Evolutionary conservation across 2,329 filamentous ascomycete genomes (phyloP).

Genomic region (Monosporascus sp.): DNA sequence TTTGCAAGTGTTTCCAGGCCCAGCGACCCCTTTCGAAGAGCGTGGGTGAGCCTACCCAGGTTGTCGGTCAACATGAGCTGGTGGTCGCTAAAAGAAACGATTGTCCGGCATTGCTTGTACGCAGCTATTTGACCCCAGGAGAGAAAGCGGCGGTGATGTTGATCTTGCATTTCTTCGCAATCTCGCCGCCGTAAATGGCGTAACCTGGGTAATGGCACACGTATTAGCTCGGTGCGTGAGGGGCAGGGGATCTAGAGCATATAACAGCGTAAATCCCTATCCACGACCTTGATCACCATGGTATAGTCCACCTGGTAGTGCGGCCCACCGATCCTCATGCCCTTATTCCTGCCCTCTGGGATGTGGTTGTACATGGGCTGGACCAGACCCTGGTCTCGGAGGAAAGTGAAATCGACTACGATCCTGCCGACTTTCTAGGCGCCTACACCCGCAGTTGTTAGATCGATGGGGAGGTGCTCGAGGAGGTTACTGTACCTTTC

Average conservation of each 20-base stretch:
- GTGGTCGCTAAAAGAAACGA: not conserved
- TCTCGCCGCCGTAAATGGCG: slow-evolving; percentile 7
- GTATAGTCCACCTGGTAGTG: slow-evolving; percentile 18
- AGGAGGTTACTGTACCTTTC: too few relatives aligned
- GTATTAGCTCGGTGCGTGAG: not conserved
- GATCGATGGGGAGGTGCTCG: too few relatives aligned
- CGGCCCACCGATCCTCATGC: slow-evolving; percentile 1
- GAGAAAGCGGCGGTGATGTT: slow-evolving; percentile 8
- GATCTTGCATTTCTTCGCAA: slow-evolving; percentile 5
- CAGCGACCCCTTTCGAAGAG: too few relatives aligned
- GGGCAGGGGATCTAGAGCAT: not conserved
- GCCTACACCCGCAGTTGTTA: slow-evolving; percentile 2
- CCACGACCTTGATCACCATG: slow-evolving; percentile 19
- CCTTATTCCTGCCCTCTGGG: not conserved
- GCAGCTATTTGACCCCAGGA: slow-evolving; percentile 9
- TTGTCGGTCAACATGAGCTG: too few relatives aligned
- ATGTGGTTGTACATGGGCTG: slow-evolving; percentile 2
- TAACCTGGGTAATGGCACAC: slow-evolving; percentile 3
- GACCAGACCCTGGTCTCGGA: slow-evolving; percentile 14
- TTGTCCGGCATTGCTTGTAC: not conserved
- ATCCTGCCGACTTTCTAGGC: slow-evolving; percentile 18
- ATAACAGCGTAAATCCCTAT: slow-evolving; percentile 17
- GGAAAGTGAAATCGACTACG: slow-evolving; percentile 20
- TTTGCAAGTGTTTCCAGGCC: too few relatives aligned
- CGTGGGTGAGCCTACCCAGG: too few relatives aligned